Evolutionary conservation across 2,329 filamentous ascomycete genomes (phyloP), one percentile per base, ranked within the genome.

Genomic region (Westerdykella sp.): DNA sequence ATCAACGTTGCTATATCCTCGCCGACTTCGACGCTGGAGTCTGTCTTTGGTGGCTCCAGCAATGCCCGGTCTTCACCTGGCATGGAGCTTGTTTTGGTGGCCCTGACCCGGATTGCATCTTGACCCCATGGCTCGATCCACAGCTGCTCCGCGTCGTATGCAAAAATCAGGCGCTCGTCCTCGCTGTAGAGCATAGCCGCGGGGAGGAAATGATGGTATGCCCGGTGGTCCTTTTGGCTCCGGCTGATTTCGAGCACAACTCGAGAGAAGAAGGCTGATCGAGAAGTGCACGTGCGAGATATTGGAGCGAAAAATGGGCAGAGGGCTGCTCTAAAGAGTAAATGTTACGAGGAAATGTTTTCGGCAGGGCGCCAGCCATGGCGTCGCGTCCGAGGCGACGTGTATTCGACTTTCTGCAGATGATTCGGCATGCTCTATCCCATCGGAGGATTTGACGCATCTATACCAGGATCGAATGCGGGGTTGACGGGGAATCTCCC

Each of bases 151-250:
- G 69, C 69, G 54, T 76, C 73, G 43, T 69, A 74, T 46, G 75
- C 77, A 57, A 77, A 84, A 45, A 83, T 74, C 3, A 80, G 76
- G 12, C 76, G 80, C 44, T 78, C 75, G 1, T 73, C 76, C 13
- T 80, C 71, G 7, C 55, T 46, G 1, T 76, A 42, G 7, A 65
- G 53, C 63, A 67, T 66, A 22, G 34, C 31, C 13, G 21, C 25
- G 21, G 39, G 34, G 25, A 28, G 25, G 25, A 28, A 10, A 28
- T 28, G 25, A 28, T 28, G 25, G 25, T 28, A 28, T 28, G 25
- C 25, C 25, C 18, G 41, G 22, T 39, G 30, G 12, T n/a, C 37
- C 11, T 16, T 21, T 18, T 16, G 18, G 16, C 23, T 38, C 16
- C 48, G 42, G 32, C 38, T 35, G 3, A 41, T 34, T 31, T 41